Percentiles rank a stretch among this genome's conserved stretches.
Conservation (phyloP, 1,139 yeast species). For the Diutina ranongensis region DNA sequence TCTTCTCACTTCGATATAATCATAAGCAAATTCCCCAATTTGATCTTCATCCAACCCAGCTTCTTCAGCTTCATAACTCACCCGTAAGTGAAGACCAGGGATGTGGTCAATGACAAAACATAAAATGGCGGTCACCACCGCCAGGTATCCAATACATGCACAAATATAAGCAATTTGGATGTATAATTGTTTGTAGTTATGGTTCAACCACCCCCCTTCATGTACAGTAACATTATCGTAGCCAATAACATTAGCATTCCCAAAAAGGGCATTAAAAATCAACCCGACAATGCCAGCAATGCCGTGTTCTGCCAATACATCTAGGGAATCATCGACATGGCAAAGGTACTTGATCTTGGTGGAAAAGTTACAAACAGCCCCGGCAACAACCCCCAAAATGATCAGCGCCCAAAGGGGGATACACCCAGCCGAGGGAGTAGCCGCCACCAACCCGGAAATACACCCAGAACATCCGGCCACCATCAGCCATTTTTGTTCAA, state of each 20-base stretch:
- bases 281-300: conserved; percentile 89
- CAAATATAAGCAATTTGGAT: conserved; percentile 75
- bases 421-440: conserved; percentile 88
- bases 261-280: conserved; percentile 78
- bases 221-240: conserved; percentile 77
- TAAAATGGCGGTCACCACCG: conserved; percentile 64
- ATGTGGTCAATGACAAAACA: conserved; percentile 65
- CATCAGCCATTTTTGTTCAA: conserved; percentile 86
- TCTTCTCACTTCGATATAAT: conserved; percentile 92
- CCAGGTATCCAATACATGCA: conserved; percentile 69
- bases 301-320: conserved; percentile 97
- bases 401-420: conserved; percentile 91
- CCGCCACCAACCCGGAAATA: conserved; percentile 91
- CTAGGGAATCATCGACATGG: conserved; percentile 84
- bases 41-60: conserved; percentile 93
- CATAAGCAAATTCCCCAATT: conserved; percentile 96
- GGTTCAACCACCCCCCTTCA: conserved; percentile 85
- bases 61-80: conserved; percentile 76
- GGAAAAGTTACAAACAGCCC: conserved; percentile 78
- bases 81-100: conserved; percentile 76
- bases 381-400: conserved; percentile 70
- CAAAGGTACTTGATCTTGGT: conserved; percentile 78
- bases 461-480: conserved; percentile 94
- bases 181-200: conserved; percentile 85
- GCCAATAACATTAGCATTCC: conserved; percentile 79